phyloP scores from a whole-genome alignment of 805 yeast species.

The Nakazawaea ambrosiae region DNA sequence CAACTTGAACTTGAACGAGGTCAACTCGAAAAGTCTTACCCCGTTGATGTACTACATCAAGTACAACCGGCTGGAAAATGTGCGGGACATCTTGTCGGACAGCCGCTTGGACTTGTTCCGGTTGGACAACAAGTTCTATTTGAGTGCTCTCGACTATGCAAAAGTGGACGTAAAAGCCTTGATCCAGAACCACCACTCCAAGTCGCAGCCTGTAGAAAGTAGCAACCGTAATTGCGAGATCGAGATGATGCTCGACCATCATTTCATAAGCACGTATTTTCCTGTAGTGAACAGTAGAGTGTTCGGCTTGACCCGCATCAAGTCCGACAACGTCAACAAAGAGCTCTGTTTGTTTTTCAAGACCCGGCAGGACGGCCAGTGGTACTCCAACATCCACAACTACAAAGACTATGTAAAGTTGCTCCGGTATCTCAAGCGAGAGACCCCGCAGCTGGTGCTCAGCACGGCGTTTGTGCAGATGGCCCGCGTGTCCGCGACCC shows the following conservation, averaged over 20 bases:
- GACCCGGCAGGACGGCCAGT: slow-evolving; percentile 7
- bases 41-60: slow-evolving; percentile 70
- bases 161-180: slow-evolving; percentile 23
- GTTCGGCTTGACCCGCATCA: slow-evolving; percentile 28
- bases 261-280: slow-evolving; percentile 16
- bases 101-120: slow-evolving; percentile 37
- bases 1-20: slow-evolving; percentile 46
- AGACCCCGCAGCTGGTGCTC: slow-evolving; percentile 27
- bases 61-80: slow-evolving; percentile 58
- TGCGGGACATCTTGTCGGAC: slow-evolving; percentile 42
- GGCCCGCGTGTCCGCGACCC: slow-evolving; percentile 16
- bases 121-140: slow-evolving; percentile 21
- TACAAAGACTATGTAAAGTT: slow-evolving; percentile 25
- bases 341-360: slow-evolving; percentile 22
- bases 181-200: not conserved
- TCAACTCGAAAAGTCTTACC: slow-evolving; percentile 51
- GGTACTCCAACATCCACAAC: slow-evolving; percentile 19
- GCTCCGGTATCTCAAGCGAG: slow-evolving; percentile 27
- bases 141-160: slow-evolving; percentile 40
- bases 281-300: slow-evolving; percentile 17
- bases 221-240: slow-evolving; percentile 15
- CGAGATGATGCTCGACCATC: slow-evolving; percentile 26
- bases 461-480: slow-evolving; percentile 9
- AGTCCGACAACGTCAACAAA: slow-evolving; percentile 21
- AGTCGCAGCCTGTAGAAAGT: not conserved